These are phyloP conservation scores for Amphichorda felina DNA, from an alignment of 2,329 filamentous ascomycete genomes.

Conservation along the genomic window DNA sequence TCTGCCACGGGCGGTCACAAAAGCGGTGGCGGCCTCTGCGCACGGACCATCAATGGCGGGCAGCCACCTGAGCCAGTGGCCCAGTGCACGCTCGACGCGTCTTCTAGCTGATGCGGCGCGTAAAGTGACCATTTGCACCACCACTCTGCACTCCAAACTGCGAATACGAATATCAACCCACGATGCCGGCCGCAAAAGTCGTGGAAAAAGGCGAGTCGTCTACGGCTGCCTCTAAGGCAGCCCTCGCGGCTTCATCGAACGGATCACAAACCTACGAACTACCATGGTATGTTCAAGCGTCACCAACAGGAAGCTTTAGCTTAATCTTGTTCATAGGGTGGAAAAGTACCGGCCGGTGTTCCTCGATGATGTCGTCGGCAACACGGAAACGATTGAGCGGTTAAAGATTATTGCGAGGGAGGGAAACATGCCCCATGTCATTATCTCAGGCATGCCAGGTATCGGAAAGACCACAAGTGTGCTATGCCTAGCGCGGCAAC, in stretches of 20 bases:
- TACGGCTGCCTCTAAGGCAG: conserved; percentile 45
- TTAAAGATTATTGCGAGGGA: conserved; percentile 97
- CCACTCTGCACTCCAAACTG: conserved; percentile 2
- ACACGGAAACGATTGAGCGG: conserved; percentile 93
- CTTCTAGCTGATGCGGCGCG: conserved; percentile 3
- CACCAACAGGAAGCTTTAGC: neutral
- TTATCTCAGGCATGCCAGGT: conserved; percentile 98
- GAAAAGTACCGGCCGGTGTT: conserved; percentile 96
- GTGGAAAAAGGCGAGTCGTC: conserved; percentile 50
- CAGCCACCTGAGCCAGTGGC: neutral
- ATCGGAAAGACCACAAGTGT: conserved; percentile 98
- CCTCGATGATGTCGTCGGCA: conserved; percentile 93
- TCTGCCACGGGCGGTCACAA: neutral
- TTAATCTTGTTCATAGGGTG: conserved; percentile 50
- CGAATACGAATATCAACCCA: conserved; percentile 4
- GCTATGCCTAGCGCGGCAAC: conserved; percentile 79
- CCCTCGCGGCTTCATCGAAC: conserved; percentile 35
- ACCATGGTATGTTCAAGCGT: conserved; percentile 49
- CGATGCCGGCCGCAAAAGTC: conserved; percentile 36
- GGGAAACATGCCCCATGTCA: conserved; percentile 98
- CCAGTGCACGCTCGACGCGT: neutral
- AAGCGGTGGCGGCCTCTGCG: conserved; percentile 1
- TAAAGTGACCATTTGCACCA: conserved; percentile 4
- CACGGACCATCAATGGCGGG: neutral
- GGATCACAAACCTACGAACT: conserved; percentile 56